Evolutionary conservation across 768 basidiomycete genomes (phyloP).

Genomic region (Leccinum uliginosum): DNA sequence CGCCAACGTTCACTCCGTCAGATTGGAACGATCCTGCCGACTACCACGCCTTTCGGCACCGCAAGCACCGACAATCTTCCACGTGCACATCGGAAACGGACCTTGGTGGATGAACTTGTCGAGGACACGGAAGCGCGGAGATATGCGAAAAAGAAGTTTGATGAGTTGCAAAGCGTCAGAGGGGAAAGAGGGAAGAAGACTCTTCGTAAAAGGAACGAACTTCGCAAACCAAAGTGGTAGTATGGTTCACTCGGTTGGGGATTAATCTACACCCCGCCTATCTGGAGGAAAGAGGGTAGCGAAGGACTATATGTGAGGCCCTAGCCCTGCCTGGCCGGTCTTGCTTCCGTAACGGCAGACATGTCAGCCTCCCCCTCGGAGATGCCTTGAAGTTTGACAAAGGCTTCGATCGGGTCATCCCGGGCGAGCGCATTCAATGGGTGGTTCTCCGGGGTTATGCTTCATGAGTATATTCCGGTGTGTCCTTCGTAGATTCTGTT

Average conservation of each 20-base stretch:
- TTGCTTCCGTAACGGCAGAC: not conserved
- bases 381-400: not conserved
- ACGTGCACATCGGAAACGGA: conserved; percentile 68
- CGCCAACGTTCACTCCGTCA: conserved; percentile 28
- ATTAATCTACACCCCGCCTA: conserved; percentile 8
- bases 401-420: not conserved
- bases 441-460: conserved; percentile 9
- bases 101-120: conserved; percentile 83
- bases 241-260: conserved; percentile 2
- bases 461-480: not conserved
- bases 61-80: conserved; percentile 68
- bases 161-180: conserved; percentile 64
- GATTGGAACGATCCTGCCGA: conserved; percentile 77
- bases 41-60: conserved; percentile 68
- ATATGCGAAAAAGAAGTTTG: conserved; percentile 91
- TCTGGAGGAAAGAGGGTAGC: not conserved
- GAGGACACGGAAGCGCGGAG: conserved; percentile 82
- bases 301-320: not conserved
- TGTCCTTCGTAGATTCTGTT: conserved; percentile 3
- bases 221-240: conserved; percentile 70
- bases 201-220: conserved; percentile 56
- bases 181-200: conserved; percentile 70
- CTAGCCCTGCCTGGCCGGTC: not conserved
- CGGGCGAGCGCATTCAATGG: not conserved
- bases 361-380: not conserved